These are phyloP conservation scores for Lactarius hatsudake DNA, from an alignment of 768 basidiomycete species.

Conservation along the genomic window DNA sequence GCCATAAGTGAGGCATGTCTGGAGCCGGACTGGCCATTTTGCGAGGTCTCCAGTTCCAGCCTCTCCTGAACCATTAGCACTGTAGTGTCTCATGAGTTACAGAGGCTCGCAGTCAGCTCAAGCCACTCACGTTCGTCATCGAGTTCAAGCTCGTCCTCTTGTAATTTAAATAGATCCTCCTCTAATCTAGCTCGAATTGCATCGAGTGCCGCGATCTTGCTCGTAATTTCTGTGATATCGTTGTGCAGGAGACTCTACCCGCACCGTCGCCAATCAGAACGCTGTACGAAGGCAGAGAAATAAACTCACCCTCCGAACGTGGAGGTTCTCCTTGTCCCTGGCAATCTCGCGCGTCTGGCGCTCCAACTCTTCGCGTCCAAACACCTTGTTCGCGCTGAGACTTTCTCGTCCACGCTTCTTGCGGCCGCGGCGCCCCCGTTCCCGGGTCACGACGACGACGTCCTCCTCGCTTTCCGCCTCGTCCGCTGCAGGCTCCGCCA, in stretches of 20 bases:
- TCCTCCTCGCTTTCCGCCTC: constrained; percentile 74
- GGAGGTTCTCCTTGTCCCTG: constrained; percentile 89
- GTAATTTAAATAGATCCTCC: constrained; percentile 76
- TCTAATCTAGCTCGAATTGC: constrained; percentile 77
- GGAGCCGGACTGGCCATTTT: constrained; percentile 33
- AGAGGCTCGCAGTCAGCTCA: constrained; percentile 5
- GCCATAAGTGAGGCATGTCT: constrained; percentile 43
- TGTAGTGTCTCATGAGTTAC: constrained; percentile 34
- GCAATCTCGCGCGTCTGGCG: constrained; percentile 84
- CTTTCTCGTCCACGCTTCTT: constrained; percentile 57
- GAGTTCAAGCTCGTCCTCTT: constrained; percentile 95
- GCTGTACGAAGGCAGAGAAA: constrained; percentile 2
- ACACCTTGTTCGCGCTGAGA: constrained; percentile 60
- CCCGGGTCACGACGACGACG: constrained; percentile 54
- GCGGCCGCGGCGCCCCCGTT: constrained; percentile 44
- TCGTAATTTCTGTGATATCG: constrained; percentile 86
- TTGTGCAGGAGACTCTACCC: constrained; percentile 74
- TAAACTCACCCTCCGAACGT: constrained; percentile 69
- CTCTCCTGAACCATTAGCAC: constrained; percentile 90
- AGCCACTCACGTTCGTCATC: constrained; percentile 82
- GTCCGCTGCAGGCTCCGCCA: constrained; percentile 48
- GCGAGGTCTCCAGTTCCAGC: constrained; percentile 64
- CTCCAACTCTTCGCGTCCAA: constrained; percentile 82
- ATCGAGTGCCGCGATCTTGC: constrained; percentile 86
- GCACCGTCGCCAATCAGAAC: constrained; percentile 6